A percentile compares a stretch with the other conserved stretches of the same genome.
phyloP scores from a whole-genome alignment of 495 filamentous ascomycete species.

The Eremomyces bilateralis region DNA sequence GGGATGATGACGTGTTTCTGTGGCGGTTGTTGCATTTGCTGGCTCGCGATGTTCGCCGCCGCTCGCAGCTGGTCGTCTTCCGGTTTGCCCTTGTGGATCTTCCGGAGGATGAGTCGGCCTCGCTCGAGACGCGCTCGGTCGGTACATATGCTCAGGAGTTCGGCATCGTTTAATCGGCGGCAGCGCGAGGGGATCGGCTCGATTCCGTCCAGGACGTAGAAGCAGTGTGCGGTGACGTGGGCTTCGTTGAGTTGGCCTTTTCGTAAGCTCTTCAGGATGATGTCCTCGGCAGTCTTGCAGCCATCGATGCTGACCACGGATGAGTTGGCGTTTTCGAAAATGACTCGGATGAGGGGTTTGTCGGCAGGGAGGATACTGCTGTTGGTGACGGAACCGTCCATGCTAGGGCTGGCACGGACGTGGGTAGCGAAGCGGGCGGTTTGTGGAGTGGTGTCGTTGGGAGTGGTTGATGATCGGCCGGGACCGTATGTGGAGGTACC shows the following conservation, averaged over 20 bases:
- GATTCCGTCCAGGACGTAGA: conserved; percentile 45
- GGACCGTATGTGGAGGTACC: conserved; percentile 13
- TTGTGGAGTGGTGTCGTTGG: conserved; percentile 21
- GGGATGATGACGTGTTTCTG: conserved; percentile 37
- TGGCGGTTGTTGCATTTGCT: conserved; percentile 51
- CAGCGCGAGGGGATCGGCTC: conserved; percentile 60
- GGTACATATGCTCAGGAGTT: conserved; percentile 67
- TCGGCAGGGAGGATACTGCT: conserved; percentile 49
- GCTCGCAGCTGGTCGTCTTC: conserved; percentile 57
- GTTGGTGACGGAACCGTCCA: conserved; percentile 45
- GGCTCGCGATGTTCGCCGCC: conserved; percentile 61
- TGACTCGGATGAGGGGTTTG: conserved; percentile 70
- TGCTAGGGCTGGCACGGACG: conserved; percentile 42
- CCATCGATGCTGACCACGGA: conserved; percentile 77
- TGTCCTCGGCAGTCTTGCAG: conserved; percentile 75
- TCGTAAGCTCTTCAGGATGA: conserved; percentile 62
- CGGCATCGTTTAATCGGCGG: conserved; percentile 57
- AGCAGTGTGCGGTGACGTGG: conserved; percentile 24
- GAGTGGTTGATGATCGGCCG: too few species aligned
- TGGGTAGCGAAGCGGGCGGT: conserved; percentile 24
- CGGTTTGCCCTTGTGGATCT: conserved; percentile 71
- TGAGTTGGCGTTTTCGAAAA: conserved; percentile 61
- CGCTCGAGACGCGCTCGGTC: conserved; percentile 57
- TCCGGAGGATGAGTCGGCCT: conserved; percentile 71
- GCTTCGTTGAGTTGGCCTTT: conserved; percentile 40